Evolutionary conservation across 2,329 filamentous ascomycete species (phyloP).

Genomic region (Pseudogymnoascus sp.): DNA sequence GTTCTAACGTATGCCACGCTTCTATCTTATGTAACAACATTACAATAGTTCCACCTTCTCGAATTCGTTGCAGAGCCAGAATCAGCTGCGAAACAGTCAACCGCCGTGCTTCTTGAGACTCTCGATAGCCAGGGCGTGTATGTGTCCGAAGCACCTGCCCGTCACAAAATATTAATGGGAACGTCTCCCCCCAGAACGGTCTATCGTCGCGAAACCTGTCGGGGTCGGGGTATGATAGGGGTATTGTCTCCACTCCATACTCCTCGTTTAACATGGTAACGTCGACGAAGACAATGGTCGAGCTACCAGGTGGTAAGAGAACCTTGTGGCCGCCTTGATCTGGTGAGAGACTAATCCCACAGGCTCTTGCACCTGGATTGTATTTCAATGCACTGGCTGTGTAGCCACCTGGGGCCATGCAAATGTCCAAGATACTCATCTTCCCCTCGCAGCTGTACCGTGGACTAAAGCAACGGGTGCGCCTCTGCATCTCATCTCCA

Average conservation of each 20-base stretch:
- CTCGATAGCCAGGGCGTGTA: conserved; percentile 17
- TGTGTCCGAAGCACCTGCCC: conserved; percentile 22
- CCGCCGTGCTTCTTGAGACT: conserved; percentile 17
- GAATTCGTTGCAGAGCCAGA: conserved; percentile 20
- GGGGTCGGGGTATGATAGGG: conserved; percentile 15
- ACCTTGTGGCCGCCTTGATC: conserved; percentile 21
- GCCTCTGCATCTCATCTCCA: conserved; percentile 34
- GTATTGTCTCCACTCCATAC: conserved; percentile 16
- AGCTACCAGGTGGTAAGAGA: conserved; percentile 12
- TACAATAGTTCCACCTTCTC: conserved; percentile 19
- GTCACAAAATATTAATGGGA: conserved; percentile 25
- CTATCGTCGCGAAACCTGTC: conserved; percentile 14
- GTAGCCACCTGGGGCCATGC: conserved; percentile 23
- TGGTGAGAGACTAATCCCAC: conserved; percentile 19
- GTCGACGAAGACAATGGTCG: conserved; percentile 15
- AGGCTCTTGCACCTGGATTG: conserved; percentile 16
- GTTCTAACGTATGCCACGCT: conserved; percentile 15
- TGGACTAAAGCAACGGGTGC: conserved; percentile 14
- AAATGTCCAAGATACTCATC: conserved; percentile 24
- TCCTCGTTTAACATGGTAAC: conserved; percentile 20
- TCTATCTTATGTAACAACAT: conserved; percentile 24
- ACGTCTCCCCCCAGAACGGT: conserved; percentile 18
- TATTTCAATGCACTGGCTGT: conserved; percentile 18
- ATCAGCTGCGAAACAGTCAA: conserved; percentile 21
- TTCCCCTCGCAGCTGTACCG: not conserved